These are phyloP conservation scores for Epichloe festucae DNA, from an alignment of 2,329 filamentous ascomycete genomes.

Conservation along the genomic window DNA sequence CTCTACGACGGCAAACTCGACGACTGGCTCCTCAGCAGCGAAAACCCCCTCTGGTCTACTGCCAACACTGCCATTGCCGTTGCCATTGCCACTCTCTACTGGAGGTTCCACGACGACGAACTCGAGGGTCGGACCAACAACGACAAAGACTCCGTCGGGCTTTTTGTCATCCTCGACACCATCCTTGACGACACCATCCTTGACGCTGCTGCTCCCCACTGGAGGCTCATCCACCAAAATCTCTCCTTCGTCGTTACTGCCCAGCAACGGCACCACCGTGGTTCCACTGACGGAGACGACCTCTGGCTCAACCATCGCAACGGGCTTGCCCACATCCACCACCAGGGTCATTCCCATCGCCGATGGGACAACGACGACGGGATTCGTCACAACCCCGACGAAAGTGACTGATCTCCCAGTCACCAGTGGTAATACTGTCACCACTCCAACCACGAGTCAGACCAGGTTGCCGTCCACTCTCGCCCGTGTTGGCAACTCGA, in stretches of 20 bases:
- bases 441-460: not conserved
- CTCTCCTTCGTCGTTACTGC: not conserved
- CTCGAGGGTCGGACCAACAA: not conserved
- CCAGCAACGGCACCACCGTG: conserved; percentile 8
- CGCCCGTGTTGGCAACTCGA: conserved; percentile 5
- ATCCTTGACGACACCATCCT: not conserved
- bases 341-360: conserved; percentile 5
- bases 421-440: conserved; percentile 3
- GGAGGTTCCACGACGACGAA: not conserved
- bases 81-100: not conserved
- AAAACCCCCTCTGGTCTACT: not conserved
- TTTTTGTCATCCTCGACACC: not conserved
- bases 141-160: not conserved
- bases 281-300: conserved; percentile 4
- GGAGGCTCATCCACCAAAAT: not conserved
- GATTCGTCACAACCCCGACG: conserved; percentile 1
- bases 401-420: conserved; percentile 1
- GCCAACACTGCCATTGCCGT: not conserved
- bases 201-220: not conserved
- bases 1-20: not conserved
- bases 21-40: not conserved
- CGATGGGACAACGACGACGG: conserved; percentile 3
- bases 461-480: conserved; percentile 4
- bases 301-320: conserved; percentile 1
- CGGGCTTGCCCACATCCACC: not conserved